A percentile compares a stretch with the other conserved stretches of the same genome.
Conservation (phyloP, 2,329 filamentous ascomycete genomes). For the Nemania serpens region DNA sequence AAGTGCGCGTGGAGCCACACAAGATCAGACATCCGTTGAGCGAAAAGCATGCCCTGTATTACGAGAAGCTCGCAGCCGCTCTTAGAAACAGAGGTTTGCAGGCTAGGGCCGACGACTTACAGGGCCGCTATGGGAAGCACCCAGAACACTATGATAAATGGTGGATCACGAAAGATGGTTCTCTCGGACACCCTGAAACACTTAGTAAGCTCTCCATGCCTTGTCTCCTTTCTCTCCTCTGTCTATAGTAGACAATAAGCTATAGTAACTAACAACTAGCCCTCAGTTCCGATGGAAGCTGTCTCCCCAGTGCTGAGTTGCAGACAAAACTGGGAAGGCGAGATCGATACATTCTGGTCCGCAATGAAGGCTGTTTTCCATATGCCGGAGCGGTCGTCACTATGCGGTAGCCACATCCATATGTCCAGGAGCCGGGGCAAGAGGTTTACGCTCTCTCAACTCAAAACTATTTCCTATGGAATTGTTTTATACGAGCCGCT, state of each 20-base stretch:
- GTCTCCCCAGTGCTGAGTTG: slow-evolving; percentile 3
- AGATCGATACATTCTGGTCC: slow-evolving; percentile 4
- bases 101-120: neutral
- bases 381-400: neutral
- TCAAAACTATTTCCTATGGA: slow-evolving; percentile 4
- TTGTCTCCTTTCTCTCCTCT: neutral
- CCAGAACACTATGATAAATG: slow-evolving; percentile 6
- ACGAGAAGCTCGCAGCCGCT: slow-evolving; percentile 3
- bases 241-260: neutral
- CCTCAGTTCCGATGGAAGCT: slow-evolving; percentile 5
- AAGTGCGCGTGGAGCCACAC: slow-evolving; percentile 1
- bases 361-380: slow-evolving; percentile 10
- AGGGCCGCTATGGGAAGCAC: neutral
- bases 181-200: neutral
- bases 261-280: neutral
- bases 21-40: slow-evolving; percentile 1
- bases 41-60: neutral
- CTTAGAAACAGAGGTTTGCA: slow-evolving; percentile 3
- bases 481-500: slow-evolving; percentile 10
- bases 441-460: neutral
- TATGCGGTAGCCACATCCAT: slow-evolving; percentile 10
- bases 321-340: neutral
- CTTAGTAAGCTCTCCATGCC: neutral
- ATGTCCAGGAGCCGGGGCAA: neutral
- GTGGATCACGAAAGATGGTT: slow-evolving; percentile 1